Base-by-base conservation (phyloP, 768 basidiomycete genomes). In the Phaeolepiota aurea region DNA sequence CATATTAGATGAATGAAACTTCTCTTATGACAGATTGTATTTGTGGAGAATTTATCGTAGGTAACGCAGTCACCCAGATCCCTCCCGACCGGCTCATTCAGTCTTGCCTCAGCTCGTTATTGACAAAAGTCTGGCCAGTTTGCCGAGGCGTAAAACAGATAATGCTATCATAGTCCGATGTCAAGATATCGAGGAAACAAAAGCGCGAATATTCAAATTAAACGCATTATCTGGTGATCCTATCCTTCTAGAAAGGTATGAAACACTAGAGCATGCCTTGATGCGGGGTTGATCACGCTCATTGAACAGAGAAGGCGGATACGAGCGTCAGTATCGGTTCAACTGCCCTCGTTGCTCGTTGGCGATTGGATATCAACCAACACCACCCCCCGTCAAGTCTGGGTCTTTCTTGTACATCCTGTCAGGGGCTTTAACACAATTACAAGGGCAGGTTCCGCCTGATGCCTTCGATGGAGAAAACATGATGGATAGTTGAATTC, bases 31-130 rank as follows among this genome's bases (percentile, higher is more conserved):
- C 45, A 88, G 86, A 89, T 58, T 90, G 87, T 54, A 79, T 90
- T 44, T 90, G 87, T 58, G 86, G 87, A 56, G 87, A 89, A 59
- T 88, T 87, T 52, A 79, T 88, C 54, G 86, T 85, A 59, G 51
- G 82, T 71, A 25, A 20, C 19, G 16, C 32, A 18, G 23, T 31
- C 18, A 15, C n/a, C 37, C 23, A 28, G 5, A 15, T 35, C 16
- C 32, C n/a, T 9, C 19, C 38, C 25, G 38, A 23, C 13, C 14
- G n/a, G 28, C 28, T 31, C 28, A 31, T 31, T 31, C 14, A 9
- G 14, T 31, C 10, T 19, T 15, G 13, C 44, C 46, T 32, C 46
- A 89, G 86, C 83, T 89, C 48, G 85, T 89, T 18, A 81, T 87
- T 57, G 86, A 89, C 60, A 84, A 77, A 59, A 77, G 69, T 42